Percentiles rank a stretch among this genome's conserved stretches.
These are phyloP conservation scores for Polytrichum commune DNA, from an alignment of 225 moss, liverwort and hornwort species.

Conservation along the genomic window DNA sequence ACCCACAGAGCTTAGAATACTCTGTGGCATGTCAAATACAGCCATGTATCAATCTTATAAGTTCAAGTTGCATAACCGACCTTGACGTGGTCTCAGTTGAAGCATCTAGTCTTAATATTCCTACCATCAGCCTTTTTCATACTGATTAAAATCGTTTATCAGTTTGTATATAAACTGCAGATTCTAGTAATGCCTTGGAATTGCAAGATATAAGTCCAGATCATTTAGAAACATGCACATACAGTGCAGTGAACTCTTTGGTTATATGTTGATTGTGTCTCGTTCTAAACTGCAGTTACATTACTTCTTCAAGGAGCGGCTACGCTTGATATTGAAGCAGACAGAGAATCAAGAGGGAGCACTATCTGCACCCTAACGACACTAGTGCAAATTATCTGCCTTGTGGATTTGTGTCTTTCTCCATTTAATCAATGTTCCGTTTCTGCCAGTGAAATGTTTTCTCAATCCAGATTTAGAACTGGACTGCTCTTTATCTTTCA, in stretches of 20 bases:
- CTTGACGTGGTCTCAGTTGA: neutral
- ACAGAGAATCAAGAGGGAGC: neutral
- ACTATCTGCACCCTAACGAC: no score
- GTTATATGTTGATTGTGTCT: neutral
- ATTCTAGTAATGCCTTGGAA: no score
- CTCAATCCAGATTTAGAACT: no score
- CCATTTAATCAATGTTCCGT: no score
- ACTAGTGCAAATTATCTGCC: no score
- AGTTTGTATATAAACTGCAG: no score
- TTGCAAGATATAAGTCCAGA: neutral
- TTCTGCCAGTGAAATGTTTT: no score
- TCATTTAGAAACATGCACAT: neutral
- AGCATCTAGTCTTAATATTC: neutral
- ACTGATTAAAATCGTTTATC: neutral
- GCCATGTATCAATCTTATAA: neutral
- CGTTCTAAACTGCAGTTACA: neutral
- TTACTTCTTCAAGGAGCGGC: neutral
- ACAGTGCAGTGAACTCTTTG: neutral
- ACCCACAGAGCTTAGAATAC: no score
- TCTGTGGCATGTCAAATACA: neutral
- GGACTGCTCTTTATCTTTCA: no score
- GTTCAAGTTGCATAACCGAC: no score
- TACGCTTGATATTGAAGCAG: neutral
- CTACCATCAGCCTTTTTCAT: neutral
- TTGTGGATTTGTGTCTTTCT: no score